These are phyloP conservation scores for Blastobotrys raffinosifermentans DNA, from an alignment of 1,139 yeast species.

Conservation along the genomic window DNA sequence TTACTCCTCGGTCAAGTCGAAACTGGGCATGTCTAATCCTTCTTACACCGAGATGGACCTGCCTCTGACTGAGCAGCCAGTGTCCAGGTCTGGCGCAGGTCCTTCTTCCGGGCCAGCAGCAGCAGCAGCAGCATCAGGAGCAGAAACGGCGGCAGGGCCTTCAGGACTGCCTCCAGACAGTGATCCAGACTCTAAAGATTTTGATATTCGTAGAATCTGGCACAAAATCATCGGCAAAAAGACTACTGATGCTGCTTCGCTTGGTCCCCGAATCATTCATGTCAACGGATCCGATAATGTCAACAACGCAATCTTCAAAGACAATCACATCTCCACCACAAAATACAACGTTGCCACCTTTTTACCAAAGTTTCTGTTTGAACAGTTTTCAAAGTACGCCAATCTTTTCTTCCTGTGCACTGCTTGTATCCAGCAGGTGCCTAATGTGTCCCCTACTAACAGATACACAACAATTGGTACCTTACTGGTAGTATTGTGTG, in stretches of 20 bases:
- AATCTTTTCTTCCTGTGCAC: slow-evolving; percentile 91
- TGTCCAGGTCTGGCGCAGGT: slow-evolving; percentile 17
- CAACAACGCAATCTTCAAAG: slow-evolving; percentile 52
- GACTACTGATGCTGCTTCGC: slow-evolving; percentile 28
- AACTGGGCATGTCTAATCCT: slow-evolving; percentile 26
- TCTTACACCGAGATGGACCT: slow-evolving; percentile 32
- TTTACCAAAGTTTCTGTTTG: slow-evolving; percentile 88
- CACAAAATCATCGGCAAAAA: slow-evolving; percentile 39
- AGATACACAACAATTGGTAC: slow-evolving; percentile 95
- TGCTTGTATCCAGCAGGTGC: slow-evolving; percentile 93
- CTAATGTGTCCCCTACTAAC: slow-evolving; percentile 93
- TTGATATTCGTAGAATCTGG: slow-evolving; percentile 56
- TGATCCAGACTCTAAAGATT: slow-evolving; percentile 36
- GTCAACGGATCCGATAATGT: slow-evolving; percentile 58
- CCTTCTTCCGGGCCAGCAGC: slow-evolving; percentile 7
- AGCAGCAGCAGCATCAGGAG: slow-evolving; percentile 14
- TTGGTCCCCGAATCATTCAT: slow-evolving; percentile 63
- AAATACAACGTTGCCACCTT: slow-evolving; percentile 93
- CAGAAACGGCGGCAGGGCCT: slow-evolving; percentile 5
- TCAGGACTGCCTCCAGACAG: slow-evolving; percentile 10
- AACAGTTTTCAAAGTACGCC: slow-evolving; percentile 96
- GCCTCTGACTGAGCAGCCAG: slow-evolving; percentile 29
- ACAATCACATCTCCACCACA: slow-evolving; percentile 92
- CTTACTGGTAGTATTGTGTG: slow-evolving; percentile 70
- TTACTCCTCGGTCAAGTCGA: slow-evolving; percentile 26